phyloP scores from a whole-genome alignment of 139 green algal species.

The Chlamydomonas urium region DNA sequence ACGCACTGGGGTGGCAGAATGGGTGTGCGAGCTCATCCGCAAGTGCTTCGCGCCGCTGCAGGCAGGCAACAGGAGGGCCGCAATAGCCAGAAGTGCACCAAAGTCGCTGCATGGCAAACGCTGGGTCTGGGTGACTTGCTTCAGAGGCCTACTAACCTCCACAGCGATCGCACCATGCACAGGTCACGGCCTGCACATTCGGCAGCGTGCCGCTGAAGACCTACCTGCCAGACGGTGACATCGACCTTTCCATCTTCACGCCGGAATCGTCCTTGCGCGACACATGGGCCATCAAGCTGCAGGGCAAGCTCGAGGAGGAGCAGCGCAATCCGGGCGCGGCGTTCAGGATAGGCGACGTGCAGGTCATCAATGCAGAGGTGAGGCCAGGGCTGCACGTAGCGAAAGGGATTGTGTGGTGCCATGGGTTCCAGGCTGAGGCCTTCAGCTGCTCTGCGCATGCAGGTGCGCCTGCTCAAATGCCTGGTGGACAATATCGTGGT shows the following conservation, averaged over 20 bases:
- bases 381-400: not conserved
- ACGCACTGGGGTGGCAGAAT: not conserved
- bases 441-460: not conserved
- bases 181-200: slow-evolving; percentile 86
- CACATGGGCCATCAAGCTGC: slow-evolving; percentile 64
- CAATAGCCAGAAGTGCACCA: too few relatives aligned
- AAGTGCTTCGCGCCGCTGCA: too few relatives aligned
- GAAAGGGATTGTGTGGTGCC: not conserved
- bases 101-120: too few relatives aligned
- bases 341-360: slow-evolving; percentile 72
- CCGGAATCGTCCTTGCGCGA: slow-evolving; percentile 39
- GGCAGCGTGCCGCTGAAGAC: slow-evolving; percentile 92
- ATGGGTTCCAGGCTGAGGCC: not conserved
- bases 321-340: slow-evolving; percentile 38
- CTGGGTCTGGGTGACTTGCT: too few relatives aligned
- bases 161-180: not conserved
- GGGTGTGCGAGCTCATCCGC: not conserved
- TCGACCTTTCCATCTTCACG: slow-evolving; percentile 88
- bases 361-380: slow-evolving; percentile 89
- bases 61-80: too few relatives aligned
- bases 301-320: slow-evolving; percentile 66
- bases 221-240: slow-evolving; percentile 95
- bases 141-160: not conserved
- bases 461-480: slow-evolving; percentile 94
- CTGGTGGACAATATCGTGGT: slow-evolving; percentile 93